phyloP scores from a whole-genome alignment of 345 rosid genomes.

The Corchorus olitorius region DNA sequence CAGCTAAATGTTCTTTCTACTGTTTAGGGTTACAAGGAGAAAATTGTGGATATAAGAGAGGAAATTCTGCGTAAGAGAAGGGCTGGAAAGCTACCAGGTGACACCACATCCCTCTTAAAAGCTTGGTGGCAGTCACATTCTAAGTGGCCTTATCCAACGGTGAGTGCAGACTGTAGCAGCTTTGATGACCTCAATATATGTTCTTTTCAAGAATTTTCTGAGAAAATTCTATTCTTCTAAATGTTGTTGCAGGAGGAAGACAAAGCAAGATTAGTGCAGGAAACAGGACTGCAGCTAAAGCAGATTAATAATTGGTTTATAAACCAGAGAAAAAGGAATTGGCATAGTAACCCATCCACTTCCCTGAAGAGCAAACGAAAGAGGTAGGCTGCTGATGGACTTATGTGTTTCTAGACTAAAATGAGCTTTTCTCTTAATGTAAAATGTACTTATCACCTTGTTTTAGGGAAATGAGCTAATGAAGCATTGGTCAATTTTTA shows the following conservation, averaged over 20 bases:
- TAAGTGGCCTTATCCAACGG: constrained; percentile 96
- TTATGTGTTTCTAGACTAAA: neutral
- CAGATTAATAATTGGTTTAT: constrained; percentile 93
- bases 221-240: constrained; percentile 6
- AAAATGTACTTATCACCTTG: no score
- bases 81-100: constrained; percentile 90
- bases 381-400: constrained; percentile 44
- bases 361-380: constrained; percentile 73
- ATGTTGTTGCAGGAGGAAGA: constrained; percentile 69
- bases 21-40: constrained; percentile 75
- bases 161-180: constrained; percentile 26
- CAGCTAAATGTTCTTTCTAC: constrained; percentile 20
- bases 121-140: constrained; percentile 93
- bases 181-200: neutral
- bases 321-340: constrained; percentile 90
- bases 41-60: constrained; percentile 84
- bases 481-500: constrained; percentile 6
- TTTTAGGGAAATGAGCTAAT: no score
- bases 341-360: constrained; percentile 70
- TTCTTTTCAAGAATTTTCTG: neutral
- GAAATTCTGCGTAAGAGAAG: constrained; percentile 90
- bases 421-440: constrained; percentile 6
- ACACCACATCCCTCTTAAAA: constrained; percentile 72
- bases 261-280: constrained; percentile 74
- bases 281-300: constrained; percentile 81